Evolutionary conservation across 2,329 filamentous ascomycete species (phyloP).

Genomic region (Alternaria conjuncta): DNA sequence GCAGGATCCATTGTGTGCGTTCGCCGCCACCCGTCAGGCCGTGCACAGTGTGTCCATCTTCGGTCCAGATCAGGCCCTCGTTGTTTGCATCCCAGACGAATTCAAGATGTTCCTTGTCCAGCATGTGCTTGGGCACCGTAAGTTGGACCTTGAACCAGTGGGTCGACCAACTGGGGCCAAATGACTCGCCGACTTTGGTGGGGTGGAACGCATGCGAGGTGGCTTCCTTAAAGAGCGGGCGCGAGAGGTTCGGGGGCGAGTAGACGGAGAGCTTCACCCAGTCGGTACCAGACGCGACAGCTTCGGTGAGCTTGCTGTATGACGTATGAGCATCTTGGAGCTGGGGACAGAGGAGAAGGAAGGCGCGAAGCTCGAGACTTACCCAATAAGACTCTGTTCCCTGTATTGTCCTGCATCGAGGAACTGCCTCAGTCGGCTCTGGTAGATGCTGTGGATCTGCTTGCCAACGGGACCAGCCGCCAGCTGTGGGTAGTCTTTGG

Average conservation of each 20-base stretch:
- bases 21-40: constrained; percentile 91
- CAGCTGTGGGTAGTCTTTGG: constrained; percentile 42
- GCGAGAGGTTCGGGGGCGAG: constrained; percentile 77
- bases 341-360: neutral
- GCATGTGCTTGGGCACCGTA: constrained; percentile 75
- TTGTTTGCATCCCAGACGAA: constrained; percentile 96
- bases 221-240: constrained; percentile 88
- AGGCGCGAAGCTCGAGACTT: constrained; percentile 37
- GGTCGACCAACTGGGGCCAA: constrained; percentile 95
- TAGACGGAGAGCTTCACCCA: constrained; percentile 87
- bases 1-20: constrained; percentile 88
- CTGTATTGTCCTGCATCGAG: constrained; percentile 75
- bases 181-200: constrained; percentile 76
- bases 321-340: constrained; percentile 19
- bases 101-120: constrained; percentile 81
- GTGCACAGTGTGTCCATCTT: constrained; percentile 88
- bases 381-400: constrained; percentile 75
- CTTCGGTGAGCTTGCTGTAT: constrained; percentile 74
- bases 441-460: constrained; percentile 81
- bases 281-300: constrained; percentile 68
- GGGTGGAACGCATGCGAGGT: constrained; percentile 75
- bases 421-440: constrained; percentile 81
- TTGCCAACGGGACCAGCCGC: constrained; percentile 48
- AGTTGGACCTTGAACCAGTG: constrained; percentile 94
- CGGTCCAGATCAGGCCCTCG: constrained; percentile 92